Evolutionary conservation across 2,329 filamentous ascomycete species (phyloP).

Genomic region (Trichoderma brevicompactum): DNA sequence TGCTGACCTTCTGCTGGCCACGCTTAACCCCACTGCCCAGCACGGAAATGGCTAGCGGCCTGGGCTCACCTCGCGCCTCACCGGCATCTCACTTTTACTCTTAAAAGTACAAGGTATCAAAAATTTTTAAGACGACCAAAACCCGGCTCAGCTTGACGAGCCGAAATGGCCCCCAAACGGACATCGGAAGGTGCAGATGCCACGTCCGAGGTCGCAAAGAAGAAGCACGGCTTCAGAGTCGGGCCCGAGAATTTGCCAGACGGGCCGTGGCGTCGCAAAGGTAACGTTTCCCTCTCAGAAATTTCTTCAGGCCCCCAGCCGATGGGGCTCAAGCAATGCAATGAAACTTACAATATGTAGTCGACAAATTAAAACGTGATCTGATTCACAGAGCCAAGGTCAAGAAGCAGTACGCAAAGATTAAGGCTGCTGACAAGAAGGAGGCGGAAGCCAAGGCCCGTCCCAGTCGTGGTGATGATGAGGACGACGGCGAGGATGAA

Average conservation of each 20-base stretch:
- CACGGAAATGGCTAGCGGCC: conserved; percentile 5
- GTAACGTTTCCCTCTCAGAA: conserved; percentile 38
- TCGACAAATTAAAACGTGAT: conserved; percentile 85
- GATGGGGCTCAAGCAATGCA: too few relatives aligned
- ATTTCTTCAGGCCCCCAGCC: background rate
- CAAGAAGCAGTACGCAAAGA: conserved; percentile 88
- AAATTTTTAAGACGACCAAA: background rate
- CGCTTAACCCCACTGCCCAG: background rate
- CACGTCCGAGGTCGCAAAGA: conserved; percentile 53
- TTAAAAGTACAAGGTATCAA: background rate
- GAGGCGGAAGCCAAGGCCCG: conserved; percentile 33
- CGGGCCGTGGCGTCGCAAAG: conserved; percentile 82
- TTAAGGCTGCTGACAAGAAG: conserved; percentile 62
- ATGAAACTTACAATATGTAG: conserved; percentile 49
- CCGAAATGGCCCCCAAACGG: conserved; percentile 42
- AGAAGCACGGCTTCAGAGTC: conserved; percentile 76
- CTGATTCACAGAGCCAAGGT: conserved; percentile 92
- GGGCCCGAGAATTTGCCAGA: conserved; percentile 91
- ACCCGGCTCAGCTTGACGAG: background rate
- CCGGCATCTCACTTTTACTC: conserved; percentile 14
- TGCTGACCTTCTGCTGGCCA: too few relatives aligned
- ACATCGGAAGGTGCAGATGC: conserved; percentile 38
- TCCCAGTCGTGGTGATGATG: conserved; percentile 7
- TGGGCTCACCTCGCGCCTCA: conserved; percentile 25
- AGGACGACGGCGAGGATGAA: conserved; percentile 30